Base-by-base conservation (phyloP, 2,329 filamentous ascomycete genomes). In the Tolypocladium sp. region DNA sequence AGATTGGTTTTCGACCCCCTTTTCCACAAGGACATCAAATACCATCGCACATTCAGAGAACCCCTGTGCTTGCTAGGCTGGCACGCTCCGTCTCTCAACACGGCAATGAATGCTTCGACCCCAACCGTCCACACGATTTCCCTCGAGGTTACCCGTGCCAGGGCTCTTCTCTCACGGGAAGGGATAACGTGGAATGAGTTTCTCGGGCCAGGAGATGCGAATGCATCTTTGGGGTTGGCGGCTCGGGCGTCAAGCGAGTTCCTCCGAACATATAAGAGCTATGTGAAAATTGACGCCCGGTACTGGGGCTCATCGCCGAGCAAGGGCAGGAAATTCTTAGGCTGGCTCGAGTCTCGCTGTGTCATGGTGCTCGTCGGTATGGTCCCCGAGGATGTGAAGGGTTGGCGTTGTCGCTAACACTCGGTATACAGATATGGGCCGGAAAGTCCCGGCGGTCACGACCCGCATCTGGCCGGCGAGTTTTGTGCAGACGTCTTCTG, bases 271-370 rank as follows among this genome's bases (percentile, higher is more conserved):
- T 83, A 82, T 67, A 78, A 74, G 58, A 80, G 73, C 57, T 89
- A 85, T 65, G 70, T 85, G 59, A 83, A 81, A 64, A 78, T 89
- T 57, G 81, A 86, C 59, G 76, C 83, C 1, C 83, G 86, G 54
- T 89, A 86, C 69, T 89, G 86, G 86, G 85, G 84, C 1, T 71
- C 79, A 8, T 83, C 83, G 2, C 71, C 78, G 1, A 71, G 77
- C 1, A 82, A 79, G 58, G 82, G 83, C 1, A 80, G 79, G 25
- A 73, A 76, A 15, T 78, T 87, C 55, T 72, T 88, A 0, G 82
- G 83, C 13, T 88, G 85, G 85, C 69, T 89, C 2, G 85, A 88
- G 65, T 86, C 83, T 9, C 77, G 82, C 58, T 84, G 80, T 58
- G 76, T 84, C 2, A 73, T 76, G 60, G 71, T 89, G 40, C 76